These are phyloP conservation scores for Rutstroemia sp. DNA, from an alignment of 2,329 filamentous ascomycete species.

Conservation along the genomic window DNA sequence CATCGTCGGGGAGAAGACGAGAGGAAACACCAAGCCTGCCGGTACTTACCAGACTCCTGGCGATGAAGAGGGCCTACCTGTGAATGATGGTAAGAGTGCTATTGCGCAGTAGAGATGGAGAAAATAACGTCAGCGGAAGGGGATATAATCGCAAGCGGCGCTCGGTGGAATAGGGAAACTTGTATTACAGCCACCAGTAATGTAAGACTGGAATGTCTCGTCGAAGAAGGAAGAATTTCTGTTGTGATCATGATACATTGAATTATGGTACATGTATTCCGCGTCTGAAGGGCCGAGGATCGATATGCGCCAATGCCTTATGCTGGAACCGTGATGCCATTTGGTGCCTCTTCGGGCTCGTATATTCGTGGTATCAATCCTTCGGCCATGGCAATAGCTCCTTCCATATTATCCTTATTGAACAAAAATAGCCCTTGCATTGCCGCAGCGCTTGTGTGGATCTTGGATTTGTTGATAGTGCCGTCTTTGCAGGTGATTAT, in stretches of 20 bases:
- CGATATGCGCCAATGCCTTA: neutral
- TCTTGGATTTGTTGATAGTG: conserved; percentile 11
- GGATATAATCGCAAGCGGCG: neutral
- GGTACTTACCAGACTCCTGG: conserved; percentile 22
- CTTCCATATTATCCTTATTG: conserved; percentile 85
- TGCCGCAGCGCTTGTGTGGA: conserved; percentile 74
- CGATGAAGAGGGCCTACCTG: conserved; percentile 23
- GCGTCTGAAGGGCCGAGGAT: neutral
- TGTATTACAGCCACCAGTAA: neutral
- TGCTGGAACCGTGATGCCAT: conserved; percentile 6
- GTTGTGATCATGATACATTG: neutral
- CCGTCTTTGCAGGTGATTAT: conserved; percentile 50
- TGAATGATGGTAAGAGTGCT: conserved; percentile 12
- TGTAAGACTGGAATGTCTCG: too few species aligned
- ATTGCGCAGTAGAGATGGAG: neutral
- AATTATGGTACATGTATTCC: neutral
- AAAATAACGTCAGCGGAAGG: neutral
- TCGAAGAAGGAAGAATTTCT: neutral
- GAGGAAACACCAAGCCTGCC: conserved; percentile 3
- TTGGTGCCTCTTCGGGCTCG: conserved; percentile 33
- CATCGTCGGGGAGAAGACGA: neutral
- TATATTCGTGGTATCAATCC: conserved; percentile 52
- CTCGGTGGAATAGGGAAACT: neutral
- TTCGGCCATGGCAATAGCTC: conserved; percentile 75
- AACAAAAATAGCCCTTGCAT: conserved; percentile 93